Evolutionary conservation across 345 rosid species (phyloP).

Genomic region (Cardiospermum halicacabum): DNA sequence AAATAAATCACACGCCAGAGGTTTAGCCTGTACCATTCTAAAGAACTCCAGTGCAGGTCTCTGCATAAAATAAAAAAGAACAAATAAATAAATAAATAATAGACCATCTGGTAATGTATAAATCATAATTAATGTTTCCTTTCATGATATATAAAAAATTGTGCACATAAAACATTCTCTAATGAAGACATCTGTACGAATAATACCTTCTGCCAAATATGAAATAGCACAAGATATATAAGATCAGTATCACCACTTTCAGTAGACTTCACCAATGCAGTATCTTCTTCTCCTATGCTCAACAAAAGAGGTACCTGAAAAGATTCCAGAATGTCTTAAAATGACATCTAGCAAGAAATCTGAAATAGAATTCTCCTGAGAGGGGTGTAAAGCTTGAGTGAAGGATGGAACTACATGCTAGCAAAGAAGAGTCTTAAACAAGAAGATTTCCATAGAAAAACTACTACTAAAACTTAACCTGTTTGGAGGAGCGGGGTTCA

Average conservation of each 20-base stretch:
- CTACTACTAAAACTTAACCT: conserved; percentile 31
- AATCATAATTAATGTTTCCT: background rate
- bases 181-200: background rate
- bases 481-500: conserved; percentile 93
- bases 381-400: background rate
- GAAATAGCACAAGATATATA: conserved; percentile 90
- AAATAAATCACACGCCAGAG: conserved; percentile 83
- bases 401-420: background rate
- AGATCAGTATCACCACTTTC: conserved; percentile 98
- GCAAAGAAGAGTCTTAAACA: background rate
- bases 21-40: conserved; percentile 80
- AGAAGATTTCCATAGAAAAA: background rate
- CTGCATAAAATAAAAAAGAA: conserved; percentile 43
- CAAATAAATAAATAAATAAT: conserved; percentile 18
- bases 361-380: background rate
- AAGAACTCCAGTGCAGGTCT: conserved; percentile 80
- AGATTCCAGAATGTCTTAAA: background rate
- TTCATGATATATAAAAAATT: background rate
- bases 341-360: background rate
- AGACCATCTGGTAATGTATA: background rate
- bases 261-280: conserved; percentile 82
- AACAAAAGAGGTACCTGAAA: conserved; percentile 84
- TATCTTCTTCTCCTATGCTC: conserved; percentile 96
- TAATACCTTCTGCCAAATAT: conserved; percentile 92
- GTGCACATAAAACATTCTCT: background rate